Evolutionary conservation across 306 rosid species (phyloP).

Genomic region (Parietaria judaica): DNA sequence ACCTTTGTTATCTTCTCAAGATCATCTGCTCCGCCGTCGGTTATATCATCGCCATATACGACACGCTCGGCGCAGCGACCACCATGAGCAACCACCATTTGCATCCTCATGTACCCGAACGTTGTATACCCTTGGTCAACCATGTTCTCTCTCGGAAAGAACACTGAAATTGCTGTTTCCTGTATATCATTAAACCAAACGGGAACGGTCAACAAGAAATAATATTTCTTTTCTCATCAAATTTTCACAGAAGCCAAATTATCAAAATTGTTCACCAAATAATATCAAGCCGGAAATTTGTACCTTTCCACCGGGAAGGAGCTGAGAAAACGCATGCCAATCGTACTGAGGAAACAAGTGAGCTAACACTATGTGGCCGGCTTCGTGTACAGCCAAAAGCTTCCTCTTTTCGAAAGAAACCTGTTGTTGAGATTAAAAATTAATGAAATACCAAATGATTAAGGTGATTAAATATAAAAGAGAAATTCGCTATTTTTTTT

Average conservation of each 20-base stretch:
- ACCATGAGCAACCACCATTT: constrained; percentile 98
- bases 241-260: neutral
- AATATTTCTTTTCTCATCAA: too few species aligned
- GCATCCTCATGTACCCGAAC: constrained; percentile 93
- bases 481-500: too few species aligned
- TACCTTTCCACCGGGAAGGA: constrained; percentile 98
- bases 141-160: constrained; percentile 90
- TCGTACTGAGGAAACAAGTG: constrained; percentile 93
- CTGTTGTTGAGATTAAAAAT: constrained; percentile 22
- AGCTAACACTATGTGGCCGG: constrained; percentile 88
- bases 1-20: constrained; percentile 95
- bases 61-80: constrained; percentile 86
- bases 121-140: constrained; percentile 95
- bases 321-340: constrained; percentile 99
- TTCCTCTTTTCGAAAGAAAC: constrained; percentile 71
- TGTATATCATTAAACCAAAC: constrained; percentile 29
- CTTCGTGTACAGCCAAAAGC: constrained; percentile 96
- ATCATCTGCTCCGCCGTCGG: constrained; percentile 93
- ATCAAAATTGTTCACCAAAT: constrained; percentile 8
- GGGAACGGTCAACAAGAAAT: neutral
- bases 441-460: constrained; percentile 5
- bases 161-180: constrained; percentile 95
- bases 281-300: constrained; percentile 18
- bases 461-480: neutral
- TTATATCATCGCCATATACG: constrained; percentile 70